Base-by-base conservation (phyloP, 2,329 filamentous ascomycete genomes). In the Fusarium veterinarium region DNA sequence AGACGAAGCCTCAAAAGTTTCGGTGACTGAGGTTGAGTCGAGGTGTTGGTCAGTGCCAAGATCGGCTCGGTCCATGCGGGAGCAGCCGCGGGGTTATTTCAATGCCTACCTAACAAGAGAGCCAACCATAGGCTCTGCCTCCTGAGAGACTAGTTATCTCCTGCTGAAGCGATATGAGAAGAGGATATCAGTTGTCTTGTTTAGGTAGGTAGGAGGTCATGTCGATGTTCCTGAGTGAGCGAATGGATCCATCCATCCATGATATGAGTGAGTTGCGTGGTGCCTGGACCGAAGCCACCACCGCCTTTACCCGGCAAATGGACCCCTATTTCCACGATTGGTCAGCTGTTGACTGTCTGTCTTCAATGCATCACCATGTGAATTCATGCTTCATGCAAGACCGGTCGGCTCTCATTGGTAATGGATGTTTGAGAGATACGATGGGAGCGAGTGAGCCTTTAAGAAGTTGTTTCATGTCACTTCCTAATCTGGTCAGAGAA, bases 31-130 rank as follows among this genome's bases (percentile, higher is more conserved):
- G 55, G 28, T 55, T 55, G 37, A 44, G 51, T 55, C 12, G 37
- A 55, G 20, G 31, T 30, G 31, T 49, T 58, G 53, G 70, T 62
- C 66, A 59, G 65, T 61, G 66, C 66, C 65, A 66, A 66, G 52
- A 56, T 73, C 52, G 67, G 63, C 31, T 73, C 70, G 70, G 65
- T 71, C 66, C 70, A 73, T 46, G 53, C 70, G 71, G 71, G 66
- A 73, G 71, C 66, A 73, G 62, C 71, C 70, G 71, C 58, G 66
- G 71, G 67, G 66, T 67, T 48, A 45, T 31, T 19, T 35, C 61
- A 49, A 44, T 37, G 28, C 30, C 46, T 51, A 35, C 30, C 46
- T 51, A 35, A 28, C 30, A 49, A 53, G 23, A 42, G 41, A 56
- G 25, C 37, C 38, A 53, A 66, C 44, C 42, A 23, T 16, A 23